A percentile compares a stretch with the other conserved stretches of the same genome.
phyloP scores from a whole-genome alignment of 176 grass and related monocot genomes.

The Dactylis glomerata region DNA sequence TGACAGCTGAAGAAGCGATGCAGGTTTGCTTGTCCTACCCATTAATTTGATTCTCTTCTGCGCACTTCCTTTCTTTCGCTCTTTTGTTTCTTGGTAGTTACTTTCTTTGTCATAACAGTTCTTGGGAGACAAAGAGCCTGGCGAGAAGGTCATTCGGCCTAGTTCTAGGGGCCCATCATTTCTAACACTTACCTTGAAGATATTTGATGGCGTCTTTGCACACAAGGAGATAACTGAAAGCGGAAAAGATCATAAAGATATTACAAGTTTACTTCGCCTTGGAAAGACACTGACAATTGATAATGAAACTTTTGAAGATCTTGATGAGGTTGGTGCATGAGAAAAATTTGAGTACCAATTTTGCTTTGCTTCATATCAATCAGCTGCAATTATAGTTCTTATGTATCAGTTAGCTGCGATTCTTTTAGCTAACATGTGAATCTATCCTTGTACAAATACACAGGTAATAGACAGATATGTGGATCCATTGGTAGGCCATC shows the following conservation, averaged over 20 bases:
- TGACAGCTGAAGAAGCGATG: constrained; percentile 91
- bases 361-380: constrained; percentile 1
- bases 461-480: constrained; percentile 98
- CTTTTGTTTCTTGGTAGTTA: background rate
- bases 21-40: constrained; percentile 48
- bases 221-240: constrained; percentile 95
- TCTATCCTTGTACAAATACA: constrained; percentile 18
- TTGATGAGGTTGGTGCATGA: constrained; percentile 74
- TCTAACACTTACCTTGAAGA: constrained; percentile 87
- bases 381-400: background rate
- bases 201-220: constrained; percentile 85
- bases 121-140: constrained; percentile 80
- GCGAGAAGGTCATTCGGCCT: constrained; percentile 85
- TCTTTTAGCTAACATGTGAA: background rate
- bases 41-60: background rate
- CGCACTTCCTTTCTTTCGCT: background rate
- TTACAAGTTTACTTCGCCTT: constrained; percentile 91
- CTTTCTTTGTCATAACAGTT: constrained; percentile 47
- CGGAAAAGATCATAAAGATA: constrained; percentile 95
- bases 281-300: constrained; percentile 87
- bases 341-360: background rate
- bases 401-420: background rate
- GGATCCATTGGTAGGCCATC: constrained; percentile 78
- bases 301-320: constrained; percentile 97
- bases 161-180: constrained; percentile 81